Evolutionary conservation across 2,329 filamentous ascomycete species (phyloP).

Genomic region (Cercospora sp.): DNA sequence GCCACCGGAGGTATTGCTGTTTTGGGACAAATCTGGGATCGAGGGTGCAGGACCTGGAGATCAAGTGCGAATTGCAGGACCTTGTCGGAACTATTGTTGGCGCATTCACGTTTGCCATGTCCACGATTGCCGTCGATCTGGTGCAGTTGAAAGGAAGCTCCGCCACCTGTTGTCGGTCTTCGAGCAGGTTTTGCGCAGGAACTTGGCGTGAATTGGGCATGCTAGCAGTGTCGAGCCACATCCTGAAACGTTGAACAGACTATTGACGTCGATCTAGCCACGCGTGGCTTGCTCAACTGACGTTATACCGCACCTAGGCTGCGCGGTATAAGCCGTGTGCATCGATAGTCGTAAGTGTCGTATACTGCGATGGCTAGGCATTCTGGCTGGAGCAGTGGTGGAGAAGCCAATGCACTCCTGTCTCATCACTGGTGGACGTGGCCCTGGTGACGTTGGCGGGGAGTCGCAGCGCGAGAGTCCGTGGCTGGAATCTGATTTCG

Average conservation of each 20-base stretch:
- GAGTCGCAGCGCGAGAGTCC: not conserved
- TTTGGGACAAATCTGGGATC: constrained; percentile 14
- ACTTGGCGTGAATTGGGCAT: not conserved
- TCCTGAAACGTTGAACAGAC: not conserved
- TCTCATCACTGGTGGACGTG: not conserved
- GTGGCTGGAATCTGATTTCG: not conserved
- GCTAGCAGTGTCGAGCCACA: not conserved
- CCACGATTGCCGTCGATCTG: not conserved
- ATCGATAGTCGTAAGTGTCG: not conserved
- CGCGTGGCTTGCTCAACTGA: not conserved
- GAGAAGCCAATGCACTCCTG: not conserved
- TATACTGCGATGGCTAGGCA: not conserved
- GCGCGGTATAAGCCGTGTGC: not conserved
- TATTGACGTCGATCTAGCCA: not conserved
- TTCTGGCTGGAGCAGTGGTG: not conserved
- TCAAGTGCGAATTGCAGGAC: constrained; percentile 12
- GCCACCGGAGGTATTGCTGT: constrained; percentile 21
- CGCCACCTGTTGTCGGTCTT: not conserved
- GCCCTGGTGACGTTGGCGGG: not conserved
- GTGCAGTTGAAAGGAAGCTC: not conserved
- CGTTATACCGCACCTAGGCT: not conserved
- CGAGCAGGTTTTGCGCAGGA: not conserved
- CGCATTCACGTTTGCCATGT: not conserved
- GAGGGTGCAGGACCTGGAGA: constrained; percentile 14
- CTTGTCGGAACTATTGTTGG: constrained; percentile 15